phyloP scores from a whole-genome alignment of 768 basidiomycete species.

The Mycena galericulata region DNA sequence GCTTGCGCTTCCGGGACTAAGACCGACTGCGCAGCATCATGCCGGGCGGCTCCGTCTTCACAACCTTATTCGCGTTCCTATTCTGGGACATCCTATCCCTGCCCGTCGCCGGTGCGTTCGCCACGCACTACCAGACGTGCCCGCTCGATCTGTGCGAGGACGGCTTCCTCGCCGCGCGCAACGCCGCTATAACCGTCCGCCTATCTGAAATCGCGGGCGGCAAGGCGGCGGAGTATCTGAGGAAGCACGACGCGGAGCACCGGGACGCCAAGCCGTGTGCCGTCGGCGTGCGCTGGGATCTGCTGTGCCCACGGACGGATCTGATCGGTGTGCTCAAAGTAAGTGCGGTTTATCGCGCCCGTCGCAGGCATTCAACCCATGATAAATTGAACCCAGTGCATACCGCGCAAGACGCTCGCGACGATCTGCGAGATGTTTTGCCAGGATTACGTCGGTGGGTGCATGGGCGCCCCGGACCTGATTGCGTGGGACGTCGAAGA shows the following conservation, averaged over 20 bases:
- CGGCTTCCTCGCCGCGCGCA: slow-evolving; percentile 68
- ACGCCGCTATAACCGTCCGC: slow-evolving; percentile 62
- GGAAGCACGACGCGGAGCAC: slow-evolving; percentile 61
- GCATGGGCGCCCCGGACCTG: slow-evolving; percentile 10
- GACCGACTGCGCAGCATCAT: neutral
- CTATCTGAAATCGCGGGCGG: slow-evolving; percentile 60
- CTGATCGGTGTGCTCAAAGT: slow-evolving; percentile 55
- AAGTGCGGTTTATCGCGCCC: neutral
- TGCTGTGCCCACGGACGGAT: slow-evolving; percentile 64
- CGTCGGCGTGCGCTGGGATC: slow-evolving; percentile 77
- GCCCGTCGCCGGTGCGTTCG: slow-evolving; percentile 77
- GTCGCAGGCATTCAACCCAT: neutral
- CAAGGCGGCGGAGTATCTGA: slow-evolving; percentile 59
- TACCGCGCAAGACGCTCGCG: neutral
- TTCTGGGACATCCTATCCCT: slow-evolving; percentile 81
- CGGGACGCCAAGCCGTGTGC: slow-evolving; percentile 65
- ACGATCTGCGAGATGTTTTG: slow-evolving; percentile 29
- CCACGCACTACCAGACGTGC: slow-evolving; percentile 78
- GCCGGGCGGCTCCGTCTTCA: slow-evolving; percentile 2
- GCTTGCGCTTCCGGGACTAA: neutral
- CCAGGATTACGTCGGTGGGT: slow-evolving; percentile 18
- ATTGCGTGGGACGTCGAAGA: slow-evolving; percentile 10
- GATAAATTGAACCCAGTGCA: neutral
- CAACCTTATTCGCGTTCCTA: slow-evolving; percentile 25
- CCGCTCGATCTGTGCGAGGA: slow-evolving; percentile 82